Evolutionary conservation across 2,329 filamentous ascomycete genomes (phyloP).

Genomic region (Beauveria varroae): DNA sequence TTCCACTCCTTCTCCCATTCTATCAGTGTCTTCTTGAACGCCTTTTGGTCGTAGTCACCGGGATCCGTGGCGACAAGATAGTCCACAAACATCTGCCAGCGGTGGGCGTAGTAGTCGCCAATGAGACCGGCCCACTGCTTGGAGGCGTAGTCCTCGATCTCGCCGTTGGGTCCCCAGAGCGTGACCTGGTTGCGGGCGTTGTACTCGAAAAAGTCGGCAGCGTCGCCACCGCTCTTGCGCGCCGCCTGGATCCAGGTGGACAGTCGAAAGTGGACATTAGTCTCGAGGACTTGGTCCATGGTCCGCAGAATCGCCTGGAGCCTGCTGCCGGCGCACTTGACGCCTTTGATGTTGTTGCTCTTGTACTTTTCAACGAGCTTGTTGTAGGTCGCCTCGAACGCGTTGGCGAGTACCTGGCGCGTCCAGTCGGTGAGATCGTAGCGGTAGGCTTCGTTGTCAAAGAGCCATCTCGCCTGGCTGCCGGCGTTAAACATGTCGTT

Average conservation of each 20-base stretch:
- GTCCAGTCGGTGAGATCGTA: slow-evolving; percentile 40
- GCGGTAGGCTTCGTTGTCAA: slow-evolving; percentile 31
- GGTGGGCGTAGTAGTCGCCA: slow-evolving; percentile 33
- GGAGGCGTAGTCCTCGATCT: slow-evolving; percentile 36
- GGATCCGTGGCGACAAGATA: slow-evolving; percentile 22
- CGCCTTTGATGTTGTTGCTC: background rate
- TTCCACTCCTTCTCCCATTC: slow-evolving; percentile 6
- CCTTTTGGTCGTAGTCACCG: background rate
- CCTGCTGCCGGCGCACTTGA: background rate
- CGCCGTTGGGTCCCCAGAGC: slow-evolving; percentile 35
- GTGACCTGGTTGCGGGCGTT: slow-evolving; percentile 41
- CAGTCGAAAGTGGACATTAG: slow-evolving; percentile 2
- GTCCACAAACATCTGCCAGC: slow-evolving; percentile 36
- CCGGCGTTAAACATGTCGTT: slow-evolving; percentile 29
- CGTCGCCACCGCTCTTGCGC: slow-evolving; percentile 5
- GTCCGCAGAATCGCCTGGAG: slow-evolving; percentile 1
- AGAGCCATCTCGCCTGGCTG: slow-evolving; percentile 22
- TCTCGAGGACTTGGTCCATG: slow-evolving; percentile 9
- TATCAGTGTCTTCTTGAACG: background rate
- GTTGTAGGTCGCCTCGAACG: slow-evolving; percentile 30
- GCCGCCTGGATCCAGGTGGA: slow-evolving; percentile 4
- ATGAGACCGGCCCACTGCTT: slow-evolving; percentile 39
- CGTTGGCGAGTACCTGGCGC: slow-evolving; percentile 37
- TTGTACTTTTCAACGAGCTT: slow-evolving; percentile 28
- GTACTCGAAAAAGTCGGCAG: slow-evolving; percentile 31